These are phyloP conservation scores for Neocucurbitaria cava DNA, from an alignment of 2,329 filamentous ascomycete genomes.

Conservation along the genomic window DNA sequence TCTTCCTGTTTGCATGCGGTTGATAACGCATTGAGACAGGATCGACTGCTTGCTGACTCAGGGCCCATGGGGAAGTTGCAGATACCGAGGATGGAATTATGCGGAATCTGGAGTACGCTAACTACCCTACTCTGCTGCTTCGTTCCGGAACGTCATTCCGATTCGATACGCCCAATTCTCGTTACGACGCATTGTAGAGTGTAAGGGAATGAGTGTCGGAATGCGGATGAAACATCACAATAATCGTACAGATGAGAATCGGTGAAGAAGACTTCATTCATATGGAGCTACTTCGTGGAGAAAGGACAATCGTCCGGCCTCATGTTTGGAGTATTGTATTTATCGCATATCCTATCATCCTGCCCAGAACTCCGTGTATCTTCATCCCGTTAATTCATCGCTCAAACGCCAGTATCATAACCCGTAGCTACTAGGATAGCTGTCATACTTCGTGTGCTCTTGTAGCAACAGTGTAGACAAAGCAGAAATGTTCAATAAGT, in stretches of 20 bases:
- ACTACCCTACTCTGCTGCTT: no score
- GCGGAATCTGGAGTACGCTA: no score
- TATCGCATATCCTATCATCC: not conserved
- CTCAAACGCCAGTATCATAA: not conserved
- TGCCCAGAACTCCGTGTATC: not conserved
- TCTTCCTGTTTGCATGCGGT: no score
- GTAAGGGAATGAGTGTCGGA: no score
- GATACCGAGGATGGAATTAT: no score
- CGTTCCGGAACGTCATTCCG: no score
- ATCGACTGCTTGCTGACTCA: no score
- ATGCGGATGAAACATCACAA: no score
- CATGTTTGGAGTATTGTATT: not conserved
- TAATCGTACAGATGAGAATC: not conserved
- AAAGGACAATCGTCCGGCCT: not conserved
- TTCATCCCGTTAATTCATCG: not conserved
- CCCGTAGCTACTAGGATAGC: not conserved
- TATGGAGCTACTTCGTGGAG: not conserved
- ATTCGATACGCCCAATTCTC: no score
- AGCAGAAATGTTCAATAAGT: not conserved
- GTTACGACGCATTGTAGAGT: no score
- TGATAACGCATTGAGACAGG: no score
- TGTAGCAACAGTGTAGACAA: not conserved
- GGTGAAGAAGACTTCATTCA: not conserved
- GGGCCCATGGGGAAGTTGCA: no score
- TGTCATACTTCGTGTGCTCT: not conserved